Evolutionary conservation across 306 rosid genomes (phyloP).

Genomic region (Citrullus mucosospermus): DNA sequence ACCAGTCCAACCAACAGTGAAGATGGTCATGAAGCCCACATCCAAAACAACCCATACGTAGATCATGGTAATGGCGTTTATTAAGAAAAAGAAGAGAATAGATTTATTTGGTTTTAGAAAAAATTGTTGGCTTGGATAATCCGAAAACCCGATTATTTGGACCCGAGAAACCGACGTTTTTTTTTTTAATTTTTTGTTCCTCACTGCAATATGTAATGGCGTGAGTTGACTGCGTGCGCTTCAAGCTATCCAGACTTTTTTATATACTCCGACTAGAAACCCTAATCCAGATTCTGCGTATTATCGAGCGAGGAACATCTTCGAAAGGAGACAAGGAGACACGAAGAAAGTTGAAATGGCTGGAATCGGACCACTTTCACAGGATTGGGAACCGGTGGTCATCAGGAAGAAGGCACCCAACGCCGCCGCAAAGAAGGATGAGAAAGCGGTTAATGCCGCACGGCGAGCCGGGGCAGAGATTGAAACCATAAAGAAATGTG

Average conservation of each 20-base stretch:
- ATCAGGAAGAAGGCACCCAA: constrained; percentile 78
- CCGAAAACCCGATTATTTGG: background rate
- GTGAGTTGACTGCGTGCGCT: constrained; percentile 4
- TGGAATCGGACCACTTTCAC: constrained; percentile 57
- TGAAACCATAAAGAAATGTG: constrained; percentile 67
- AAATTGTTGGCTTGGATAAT: background rate
- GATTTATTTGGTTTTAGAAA: too few relatives aligned
- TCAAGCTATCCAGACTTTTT: background rate
- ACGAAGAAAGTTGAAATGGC: constrained; percentile 29
- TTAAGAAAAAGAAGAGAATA: too few relatives aligned
- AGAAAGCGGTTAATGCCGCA: constrained; percentile 91
- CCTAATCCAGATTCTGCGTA: background rate
- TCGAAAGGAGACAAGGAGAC: background rate
- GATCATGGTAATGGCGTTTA: too few relatives aligned
- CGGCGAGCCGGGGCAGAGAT: constrained; percentile 85
- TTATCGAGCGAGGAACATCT: background rate
- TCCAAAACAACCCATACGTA: too few relatives aligned
- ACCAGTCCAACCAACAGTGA: too few relatives aligned
- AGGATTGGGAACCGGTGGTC: constrained; percentile 89
- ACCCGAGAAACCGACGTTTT: constrained; percentile 3
- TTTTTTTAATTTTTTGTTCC: background rate
- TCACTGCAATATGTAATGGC: background rate
- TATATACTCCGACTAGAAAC: background rate
- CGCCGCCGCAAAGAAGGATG: constrained; percentile 89
- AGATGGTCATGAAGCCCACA: too few relatives aligned